phyloP scores from a whole-genome alignment of 2,329 filamentous ascomycete species.

The Dactylonectria estremocensis region DNA sequence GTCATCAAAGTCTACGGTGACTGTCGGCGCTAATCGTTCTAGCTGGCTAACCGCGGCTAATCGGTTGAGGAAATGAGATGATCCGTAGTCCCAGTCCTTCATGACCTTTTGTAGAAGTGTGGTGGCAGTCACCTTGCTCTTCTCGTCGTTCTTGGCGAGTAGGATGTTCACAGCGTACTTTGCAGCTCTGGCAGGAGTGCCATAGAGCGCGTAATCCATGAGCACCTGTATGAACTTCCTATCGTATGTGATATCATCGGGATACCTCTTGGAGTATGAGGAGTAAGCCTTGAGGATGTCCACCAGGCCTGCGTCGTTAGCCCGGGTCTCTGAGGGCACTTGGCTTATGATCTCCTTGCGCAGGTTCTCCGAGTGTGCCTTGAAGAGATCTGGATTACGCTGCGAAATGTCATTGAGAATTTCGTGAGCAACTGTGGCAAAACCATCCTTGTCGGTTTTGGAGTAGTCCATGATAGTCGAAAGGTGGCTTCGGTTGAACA shows the following conservation, averaged over 20 bases:
- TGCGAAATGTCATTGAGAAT: constrained; percentile 93
- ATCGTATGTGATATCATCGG: constrained; percentile 85
- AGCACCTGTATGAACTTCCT: constrained; percentile 86
- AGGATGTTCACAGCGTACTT: constrained; percentile 96
- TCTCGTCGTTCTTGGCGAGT: constrained; percentile 80
- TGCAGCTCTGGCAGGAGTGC: constrained; percentile 84
- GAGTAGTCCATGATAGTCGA: constrained; percentile 91
- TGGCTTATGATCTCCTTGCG: constrained; percentile 89
- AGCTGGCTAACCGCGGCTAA: constrained; percentile 82
- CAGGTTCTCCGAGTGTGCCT: constrained; percentile 91
- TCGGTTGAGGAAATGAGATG: constrained; percentile 82
- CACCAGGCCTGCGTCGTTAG: constrained; percentile 82
- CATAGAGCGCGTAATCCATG: constrained; percentile 86
- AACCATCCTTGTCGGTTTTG: constrained; percentile 83
- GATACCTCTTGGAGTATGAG: constrained; percentile 89
- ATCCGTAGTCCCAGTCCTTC: constrained; percentile 81
- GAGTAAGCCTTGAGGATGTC: constrained; percentile 95
- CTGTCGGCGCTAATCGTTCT: constrained; percentile 80
- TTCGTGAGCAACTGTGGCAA: constrained; percentile 87
- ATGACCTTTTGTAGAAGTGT: constrained; percentile 85
- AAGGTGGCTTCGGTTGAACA: constrained; percentile 96
- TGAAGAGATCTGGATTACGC: constrained; percentile 90
- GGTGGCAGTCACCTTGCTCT: constrained; percentile 85
- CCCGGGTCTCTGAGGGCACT: constrained; percentile 77
- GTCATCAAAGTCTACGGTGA: constrained; percentile 81